Conservation (phyloP, 1,284 basidiomycete species). For the Trametes versicolor region DNA sequence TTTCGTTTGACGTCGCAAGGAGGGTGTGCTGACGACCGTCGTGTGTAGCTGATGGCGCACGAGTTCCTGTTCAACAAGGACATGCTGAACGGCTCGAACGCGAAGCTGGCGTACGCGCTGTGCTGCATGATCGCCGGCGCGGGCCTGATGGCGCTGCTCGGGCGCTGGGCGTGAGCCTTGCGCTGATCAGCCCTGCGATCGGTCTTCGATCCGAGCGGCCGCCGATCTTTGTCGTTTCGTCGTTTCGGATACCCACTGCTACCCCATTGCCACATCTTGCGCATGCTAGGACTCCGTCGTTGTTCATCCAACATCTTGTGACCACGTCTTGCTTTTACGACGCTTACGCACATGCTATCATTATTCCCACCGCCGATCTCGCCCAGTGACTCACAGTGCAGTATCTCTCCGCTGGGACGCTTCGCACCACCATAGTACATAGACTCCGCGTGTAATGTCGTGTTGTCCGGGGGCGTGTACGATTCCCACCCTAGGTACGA, state of each 20-base stretch:
- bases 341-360: conserved; percentile 10
- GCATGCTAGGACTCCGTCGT: background rate
- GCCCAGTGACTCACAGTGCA: too few species aligned
- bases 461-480: conserved; percentile 31
- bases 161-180: conserved; percentile 76
- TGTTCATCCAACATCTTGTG: background rate
- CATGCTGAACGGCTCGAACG: conserved; percentile 76
- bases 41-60: conserved; percentile 81
- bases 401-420: conserved; percentile 6
- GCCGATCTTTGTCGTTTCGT: background rate
- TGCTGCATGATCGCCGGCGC: conserved; percentile 81
- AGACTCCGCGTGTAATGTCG: conserved; percentile 26
- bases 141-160: conserved; percentile 87
- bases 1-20: background rate
- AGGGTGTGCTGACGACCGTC: background rate
- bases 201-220: background rate
- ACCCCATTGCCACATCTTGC: background rate
- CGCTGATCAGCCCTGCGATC: background rate
- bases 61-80: conserved; percentile 91
- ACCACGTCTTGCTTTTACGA: background rate
- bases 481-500: conserved; percentile 10
- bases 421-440: conserved; percentile 21
- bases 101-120: conserved; percentile 75
- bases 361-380: conserved; percentile 15
- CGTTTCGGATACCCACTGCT: background rate